phyloP scores from a whole-genome alignment of 371 early-diverging fungal genomes.

The Apophysomyces trapeziformis region DNA sequence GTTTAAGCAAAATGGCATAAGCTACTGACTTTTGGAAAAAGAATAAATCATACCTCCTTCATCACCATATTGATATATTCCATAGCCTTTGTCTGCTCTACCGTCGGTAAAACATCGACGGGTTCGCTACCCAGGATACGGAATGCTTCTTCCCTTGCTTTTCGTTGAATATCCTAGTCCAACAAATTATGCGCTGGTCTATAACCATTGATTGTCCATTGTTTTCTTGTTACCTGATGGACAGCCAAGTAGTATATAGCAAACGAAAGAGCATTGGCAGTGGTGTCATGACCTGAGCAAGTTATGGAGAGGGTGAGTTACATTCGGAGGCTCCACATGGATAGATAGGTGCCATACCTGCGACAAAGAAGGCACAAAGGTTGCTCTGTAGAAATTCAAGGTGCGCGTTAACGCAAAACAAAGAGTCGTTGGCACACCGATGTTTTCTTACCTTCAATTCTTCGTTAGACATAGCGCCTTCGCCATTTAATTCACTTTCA shows the following conservation, averaged over 20 bases:
- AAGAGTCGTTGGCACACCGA: slow-evolving; percentile 13
- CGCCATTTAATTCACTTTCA: slow-evolving; percentile 42
- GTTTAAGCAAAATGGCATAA: not conserved
- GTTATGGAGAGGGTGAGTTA: not conserved
- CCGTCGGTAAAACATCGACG: slow-evolving; percentile 43
- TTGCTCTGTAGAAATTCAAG: slow-evolving; percentile 24
- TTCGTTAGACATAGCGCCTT: slow-evolving; percentile 34
- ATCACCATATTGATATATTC: slow-evolving; percentile 24
- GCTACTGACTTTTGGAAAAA: too few species aligned
- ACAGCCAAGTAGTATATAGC: slow-evolving; percentile 49
- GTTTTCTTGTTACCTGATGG: slow-evolving; percentile 33
- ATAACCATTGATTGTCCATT: not conserved
- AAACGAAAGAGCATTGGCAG: slow-evolving; percentile 50
- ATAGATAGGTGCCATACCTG: slow-evolving; percentile 40
- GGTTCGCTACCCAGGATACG: slow-evolving; percentile 52
- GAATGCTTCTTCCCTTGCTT: slow-evolving; percentile 55
- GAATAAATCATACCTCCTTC: slow-evolving; percentile 22
- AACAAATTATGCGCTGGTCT: too few species aligned
- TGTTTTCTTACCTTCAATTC: slow-evolving; percentile 43
- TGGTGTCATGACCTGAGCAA: slow-evolving; percentile 55
- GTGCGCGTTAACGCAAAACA: not conserved
- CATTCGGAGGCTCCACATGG: slow-evolving; percentile 27
- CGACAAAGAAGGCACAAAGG: slow-evolving; percentile 43
- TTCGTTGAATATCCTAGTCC: slow-evolving; percentile 48
- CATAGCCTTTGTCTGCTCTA: slow-evolving; percentile 19